phyloP scores from a whole-genome alignment of 305 asterid species.

The Nicotiana rustica region DNA sequence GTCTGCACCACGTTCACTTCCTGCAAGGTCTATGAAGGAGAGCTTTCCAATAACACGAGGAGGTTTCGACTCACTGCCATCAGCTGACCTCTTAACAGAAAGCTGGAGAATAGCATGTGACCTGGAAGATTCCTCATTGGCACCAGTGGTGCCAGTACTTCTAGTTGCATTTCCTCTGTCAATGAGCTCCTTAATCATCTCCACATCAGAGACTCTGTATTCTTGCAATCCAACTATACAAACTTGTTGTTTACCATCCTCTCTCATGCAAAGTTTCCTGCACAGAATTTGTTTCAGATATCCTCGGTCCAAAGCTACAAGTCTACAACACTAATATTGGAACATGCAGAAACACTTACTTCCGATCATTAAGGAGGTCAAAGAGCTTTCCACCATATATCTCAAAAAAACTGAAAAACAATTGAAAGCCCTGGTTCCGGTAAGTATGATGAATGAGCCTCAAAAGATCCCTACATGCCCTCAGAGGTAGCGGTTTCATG shows the following conservation, averaged over 20 bases:
- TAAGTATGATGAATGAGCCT: slow-evolving; percentile 95
- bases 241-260: slow-evolving; percentile 98
- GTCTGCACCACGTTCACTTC: slow-evolving; percentile 99
- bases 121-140: slow-evolving; percentile 97
- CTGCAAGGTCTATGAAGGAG: slow-evolving; percentile 99
- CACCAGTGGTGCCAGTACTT: slow-evolving; percentile 99
- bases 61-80: slow-evolving; percentile 93
- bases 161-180: slow-evolving; percentile 93
- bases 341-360: slow-evolving; percentile 58
- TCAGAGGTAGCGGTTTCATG: slow-evolving; percentile 96
- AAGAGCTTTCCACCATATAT: slow-evolving; percentile 97
- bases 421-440: slow-evolving; percentile 93
- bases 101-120: slow-evolving; percentile 99
- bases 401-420: slow-evolving; percentile 95
- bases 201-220: slow-evolving; percentile 91
- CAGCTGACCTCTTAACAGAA: slow-evolving; percentile 79
- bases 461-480: slow-evolving; percentile 90
- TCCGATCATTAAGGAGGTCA: slow-evolving; percentile 92
- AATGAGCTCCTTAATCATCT: slow-evolving; percentile 88
- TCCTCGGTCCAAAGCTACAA: slow-evolving; percentile 28
- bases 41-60: slow-evolving; percentile 92
- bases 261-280: slow-evolving; percentile 99
- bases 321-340: slow-evolving; percentile 24
- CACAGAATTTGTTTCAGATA: slow-evolving; percentile 36
- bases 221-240: slow-evolving; percentile 99